Base-by-base conservation (phyloP, 305 asterid species). In the Fraxinus sp. region DNA sequence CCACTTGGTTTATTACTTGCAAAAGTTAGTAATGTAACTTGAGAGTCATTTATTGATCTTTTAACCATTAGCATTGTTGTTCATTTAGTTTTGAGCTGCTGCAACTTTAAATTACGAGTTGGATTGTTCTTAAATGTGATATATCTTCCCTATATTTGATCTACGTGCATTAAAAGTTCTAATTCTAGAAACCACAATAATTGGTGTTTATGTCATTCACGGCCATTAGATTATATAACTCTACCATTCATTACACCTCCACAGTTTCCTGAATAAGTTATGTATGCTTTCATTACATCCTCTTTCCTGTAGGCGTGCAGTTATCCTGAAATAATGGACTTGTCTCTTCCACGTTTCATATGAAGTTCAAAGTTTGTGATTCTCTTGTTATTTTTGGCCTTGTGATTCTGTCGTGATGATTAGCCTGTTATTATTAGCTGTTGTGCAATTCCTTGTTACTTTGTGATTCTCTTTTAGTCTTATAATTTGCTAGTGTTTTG, bases 401-500 rank as follows among this genome's bases (percentile, higher is more conserved):
- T 7, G 46, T 35, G 46, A 72, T 72, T 35, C 16, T 72, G 46
- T 28, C 36, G 26, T 33, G 43, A 71, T 14, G 46, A 71, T 71
- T 71, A 33, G 28, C 46, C 77, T 32, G 28, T 72, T n/a, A 72
- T 72, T 68, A 33, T n/a, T 33, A 35, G 77, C 77, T 26, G 20
- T 33, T 24, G 41, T 36, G 39, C 28, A 16, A 72, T 72, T 72
- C 28, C 46, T 16, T 72, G 43, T n/a, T 35, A 33, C 43, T 33
- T 77, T 64, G 18, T 77, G 80, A 18, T 80, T 83, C 22, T 76
- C 24, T 72, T 83, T 33, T 0, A n/a, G 80, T 83, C 75, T 16
- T 83, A 35, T 75, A 70, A 18, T 37, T 49, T 85, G 10, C 18
- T 9, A 64, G 64, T 55, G 24, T 36, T 68, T 36, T 74, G 55